Percentiles rank a stretch among this genome's conserved stretches.
phyloP scores from a whole-genome alignment of 2,329 filamentous ascomycete species.

The Fusarium nodosum region DNA sequence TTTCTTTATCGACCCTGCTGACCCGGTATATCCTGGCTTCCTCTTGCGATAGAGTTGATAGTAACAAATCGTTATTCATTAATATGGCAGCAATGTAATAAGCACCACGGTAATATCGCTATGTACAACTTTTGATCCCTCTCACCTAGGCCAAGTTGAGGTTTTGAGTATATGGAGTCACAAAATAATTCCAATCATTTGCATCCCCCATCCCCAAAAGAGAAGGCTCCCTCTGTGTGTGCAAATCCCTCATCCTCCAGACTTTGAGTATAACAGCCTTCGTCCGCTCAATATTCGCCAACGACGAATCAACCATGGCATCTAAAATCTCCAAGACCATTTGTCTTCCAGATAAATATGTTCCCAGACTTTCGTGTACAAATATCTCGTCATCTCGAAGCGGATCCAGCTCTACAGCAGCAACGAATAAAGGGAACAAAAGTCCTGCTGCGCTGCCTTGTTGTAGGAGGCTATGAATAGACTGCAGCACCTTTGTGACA shows the following conservation, averaged over 20 bases:
- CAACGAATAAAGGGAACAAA: slow-evolving; percentile 42
- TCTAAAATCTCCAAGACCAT: slow-evolving; percentile 46
- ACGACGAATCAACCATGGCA: slow-evolving; percentile 57
- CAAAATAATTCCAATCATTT: slow-evolving; percentile 49
- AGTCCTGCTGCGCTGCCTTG: slow-evolving; percentile 41
- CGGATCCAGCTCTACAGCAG: slow-evolving; percentile 42
- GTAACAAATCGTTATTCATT: slow-evolving; percentile 20
- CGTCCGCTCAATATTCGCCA: slow-evolving; percentile 60
- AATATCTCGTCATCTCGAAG: slow-evolving; percentile 31
- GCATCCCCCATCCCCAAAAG: neutral
- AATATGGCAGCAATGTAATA: neutral
- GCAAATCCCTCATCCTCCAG: slow-evolving; percentile 60
- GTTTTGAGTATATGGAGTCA: slow-evolving; percentile 49
- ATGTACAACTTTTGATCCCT: neutral
- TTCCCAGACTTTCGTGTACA: neutral
- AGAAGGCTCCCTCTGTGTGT: slow-evolving; percentile 17
- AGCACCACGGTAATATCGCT: neutral
- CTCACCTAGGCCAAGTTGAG: slow-evolving; percentile 45
- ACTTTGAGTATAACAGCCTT: slow-evolving; percentile 62
- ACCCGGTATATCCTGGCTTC: slow-evolving; percentile 31
- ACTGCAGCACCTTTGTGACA: slow-evolving; percentile 26
- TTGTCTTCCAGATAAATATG: slow-evolving; percentile 28
- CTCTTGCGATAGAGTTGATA: slow-evolving; percentile 11
- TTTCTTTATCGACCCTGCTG: slow-evolving; percentile 37
- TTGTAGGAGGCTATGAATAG: slow-evolving; percentile 23